phyloP scores from a whole-genome alignment of 352 stramenopile genomes.

The Phytophthora syringae region DNA sequence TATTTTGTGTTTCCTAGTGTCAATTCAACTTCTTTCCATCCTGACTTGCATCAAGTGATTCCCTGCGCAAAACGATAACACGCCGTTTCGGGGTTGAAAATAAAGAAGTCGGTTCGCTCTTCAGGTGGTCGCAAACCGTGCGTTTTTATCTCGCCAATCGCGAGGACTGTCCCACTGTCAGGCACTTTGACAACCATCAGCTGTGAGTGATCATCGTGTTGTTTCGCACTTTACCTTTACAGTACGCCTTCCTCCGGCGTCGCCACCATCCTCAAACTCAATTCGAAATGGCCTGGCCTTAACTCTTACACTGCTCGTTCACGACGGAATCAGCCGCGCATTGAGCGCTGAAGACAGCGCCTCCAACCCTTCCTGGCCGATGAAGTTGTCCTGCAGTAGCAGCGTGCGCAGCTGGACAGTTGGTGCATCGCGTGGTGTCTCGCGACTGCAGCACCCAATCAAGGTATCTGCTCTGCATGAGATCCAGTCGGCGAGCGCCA shows the following conservation, averaged over 20 bases:
- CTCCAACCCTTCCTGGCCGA: conserved; percentile 28
- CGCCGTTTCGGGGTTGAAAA: conserved; percentile 1
- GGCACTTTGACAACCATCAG: too few relatives aligned
- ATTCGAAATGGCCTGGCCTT: too few relatives aligned
- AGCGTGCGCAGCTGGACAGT: conserved; percentile 27
- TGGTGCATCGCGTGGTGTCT: neutral
- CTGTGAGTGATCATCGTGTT: too few relatives aligned
- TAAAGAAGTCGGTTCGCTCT: too few relatives aligned
- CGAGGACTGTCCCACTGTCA: conserved; percentile 11
- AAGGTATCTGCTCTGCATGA: neutral
- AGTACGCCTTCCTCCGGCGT: too few relatives aligned
- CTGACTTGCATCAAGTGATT: neutral
- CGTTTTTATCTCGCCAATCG: conserved; percentile 33
- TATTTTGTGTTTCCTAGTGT: neutral
- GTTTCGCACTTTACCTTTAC: too few relatives aligned
- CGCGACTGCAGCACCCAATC: too few relatives aligned
- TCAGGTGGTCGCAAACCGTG: conserved; percentile 20
- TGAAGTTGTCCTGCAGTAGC: conserved; percentile 45
- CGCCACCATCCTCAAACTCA: too few relatives aligned
- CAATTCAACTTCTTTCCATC: neutral
- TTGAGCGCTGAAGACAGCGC: conserved; percentile 35
- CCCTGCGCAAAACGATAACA: neutral
- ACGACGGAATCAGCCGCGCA: conserved; percentile 15
- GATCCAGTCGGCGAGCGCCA: conserved; percentile 39
- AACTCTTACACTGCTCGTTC: conserved; percentile 8